phyloP scores from a whole-genome alignment of 345 rosid species.

The Erysimum cheiranthoides region DNA sequence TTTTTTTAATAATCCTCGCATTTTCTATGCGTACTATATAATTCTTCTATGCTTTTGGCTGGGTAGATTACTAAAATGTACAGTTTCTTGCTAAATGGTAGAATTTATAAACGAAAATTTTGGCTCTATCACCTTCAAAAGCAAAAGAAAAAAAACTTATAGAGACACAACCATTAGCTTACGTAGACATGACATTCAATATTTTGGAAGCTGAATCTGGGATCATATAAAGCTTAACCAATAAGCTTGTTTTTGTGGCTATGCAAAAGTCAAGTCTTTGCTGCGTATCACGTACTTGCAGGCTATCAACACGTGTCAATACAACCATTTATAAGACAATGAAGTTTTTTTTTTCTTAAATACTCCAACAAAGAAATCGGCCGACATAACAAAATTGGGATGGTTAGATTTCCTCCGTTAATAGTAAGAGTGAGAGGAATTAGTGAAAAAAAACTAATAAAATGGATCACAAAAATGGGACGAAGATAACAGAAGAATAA shows the following conservation, averaged over 20 bases:
- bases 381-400: background rate
- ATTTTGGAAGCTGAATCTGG: background rate
- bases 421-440: background rate
- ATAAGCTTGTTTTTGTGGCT: background rate
- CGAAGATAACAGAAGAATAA: background rate
- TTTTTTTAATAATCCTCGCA: too few relatives aligned
- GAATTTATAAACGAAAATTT: background rate
- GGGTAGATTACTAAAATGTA: background rate
- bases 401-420: background rate
- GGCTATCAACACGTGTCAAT: slow-evolving; percentile 12
- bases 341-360: background rate
- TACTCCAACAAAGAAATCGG: too few relatives aligned
- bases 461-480: background rate
- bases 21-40: too few relatives aligned
- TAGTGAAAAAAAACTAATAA: background rate
- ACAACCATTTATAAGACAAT: background rate
- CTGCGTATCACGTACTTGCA: slow-evolving; percentile 8
- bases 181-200: slow-evolving; percentile 5
- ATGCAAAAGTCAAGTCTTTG: background rate
- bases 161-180: background rate
- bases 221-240: slow-evolving; percentile 2
- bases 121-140: background rate
- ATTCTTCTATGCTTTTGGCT: too few relatives aligned
- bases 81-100: background rate
- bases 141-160: background rate